A percentile compares a stretch with the other conserved stretches of the same genome.
These are phyloP conservation scores for Podospora tetraspora DNA, from an alignment of 495 filamentous ascomycete genomes.

Conservation along the genomic window DNA sequence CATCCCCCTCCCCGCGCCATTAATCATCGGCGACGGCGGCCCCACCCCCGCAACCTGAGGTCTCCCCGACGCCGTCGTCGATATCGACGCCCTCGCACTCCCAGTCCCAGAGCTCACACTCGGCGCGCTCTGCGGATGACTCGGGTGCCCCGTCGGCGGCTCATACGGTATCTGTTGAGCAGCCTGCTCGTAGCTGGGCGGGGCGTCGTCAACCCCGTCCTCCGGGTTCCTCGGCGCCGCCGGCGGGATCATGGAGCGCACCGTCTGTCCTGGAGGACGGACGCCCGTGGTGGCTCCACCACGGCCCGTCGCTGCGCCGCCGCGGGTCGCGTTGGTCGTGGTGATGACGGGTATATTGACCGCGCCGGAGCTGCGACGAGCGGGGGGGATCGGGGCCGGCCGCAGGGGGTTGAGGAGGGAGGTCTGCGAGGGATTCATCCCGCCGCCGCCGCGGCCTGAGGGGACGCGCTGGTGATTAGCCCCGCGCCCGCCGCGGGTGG, in stretches of 20 bases:
- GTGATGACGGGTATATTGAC: constrained; percentile 21
- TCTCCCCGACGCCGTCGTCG: not conserved
- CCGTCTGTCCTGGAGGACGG: constrained; percentile 31
- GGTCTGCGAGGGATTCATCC: not conserved
- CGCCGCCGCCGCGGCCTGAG: constrained; percentile 9
- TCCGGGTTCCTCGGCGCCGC: constrained; percentile 29
- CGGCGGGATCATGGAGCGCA: constrained; percentile 43
- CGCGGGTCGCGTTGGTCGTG: not conserved
- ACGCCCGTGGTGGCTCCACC: constrained; percentile 10
- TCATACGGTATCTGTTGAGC: constrained; percentile 58
- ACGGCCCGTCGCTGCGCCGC: not conserved
- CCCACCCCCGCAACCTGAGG: not conserved
- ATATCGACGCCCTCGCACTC: not conserved
- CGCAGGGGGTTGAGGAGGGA: constrained; percentile 2
- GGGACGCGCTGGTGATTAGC: not conserved
- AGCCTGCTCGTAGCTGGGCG: constrained; percentile 79
- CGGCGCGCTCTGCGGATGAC: constrained; percentile 44
- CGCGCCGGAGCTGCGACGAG: constrained; percentile 18
- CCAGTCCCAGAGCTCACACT: not conserved
- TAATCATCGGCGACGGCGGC: not conserved
- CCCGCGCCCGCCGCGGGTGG: not conserved
- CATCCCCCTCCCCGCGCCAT: not conserved
- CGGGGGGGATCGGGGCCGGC: not conserved
- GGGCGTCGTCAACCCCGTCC: constrained; percentile 57
- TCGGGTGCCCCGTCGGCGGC: constrained; percentile 55